These are phyloP conservation scores for Parathielavia appendiculata DNA, from an alignment of 495 filamentous ascomycete genomes.

Conservation along the genomic window DNA sequence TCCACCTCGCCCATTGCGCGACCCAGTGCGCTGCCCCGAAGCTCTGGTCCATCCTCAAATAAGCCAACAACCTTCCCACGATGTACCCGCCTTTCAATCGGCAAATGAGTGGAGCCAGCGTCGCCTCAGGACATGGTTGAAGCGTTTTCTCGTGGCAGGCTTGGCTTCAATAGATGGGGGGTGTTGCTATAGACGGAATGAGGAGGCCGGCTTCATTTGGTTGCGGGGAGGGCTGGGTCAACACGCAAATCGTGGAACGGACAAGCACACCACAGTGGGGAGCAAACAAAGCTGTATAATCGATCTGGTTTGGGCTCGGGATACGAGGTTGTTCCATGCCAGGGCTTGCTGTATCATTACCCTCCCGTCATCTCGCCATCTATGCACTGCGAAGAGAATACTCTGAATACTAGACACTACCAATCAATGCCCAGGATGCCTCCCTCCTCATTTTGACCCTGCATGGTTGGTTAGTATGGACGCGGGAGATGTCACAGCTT, in stretches of 20 bases:
- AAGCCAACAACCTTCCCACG: slow-evolving; percentile 35
- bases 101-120: slow-evolving; percentile 4
- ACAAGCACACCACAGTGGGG: background rate
- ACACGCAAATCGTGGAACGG: background rate
- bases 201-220: background rate
- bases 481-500: background rate
- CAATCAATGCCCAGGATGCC: too few species aligned
- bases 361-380: slow-evolving; percentile 18
- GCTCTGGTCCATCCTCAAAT: slow-evolving; percentile 87
- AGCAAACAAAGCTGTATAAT: background rate
- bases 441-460: too few species aligned
- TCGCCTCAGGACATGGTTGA: slow-evolving; percentile 13
- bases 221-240: background rate
- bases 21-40: slow-evolving; percentile 88
- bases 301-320: too few species aligned
- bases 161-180: slow-evolving; percentile 16
- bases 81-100: slow-evolving; percentile 3
- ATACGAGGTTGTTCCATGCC: background rate
- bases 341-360: slow-evolving; percentile 25
- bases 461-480: too few species aligned
- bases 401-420: too few species aligned
- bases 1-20: slow-evolving; percentile 95
- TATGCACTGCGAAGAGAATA: background rate
- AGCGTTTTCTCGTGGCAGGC: slow-evolving; percentile 9
- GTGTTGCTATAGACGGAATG: slow-evolving; percentile 10